Conservation (phyloP, 2,329 filamentous ascomycete species). For the Scedosporium apiospermum region DNA sequence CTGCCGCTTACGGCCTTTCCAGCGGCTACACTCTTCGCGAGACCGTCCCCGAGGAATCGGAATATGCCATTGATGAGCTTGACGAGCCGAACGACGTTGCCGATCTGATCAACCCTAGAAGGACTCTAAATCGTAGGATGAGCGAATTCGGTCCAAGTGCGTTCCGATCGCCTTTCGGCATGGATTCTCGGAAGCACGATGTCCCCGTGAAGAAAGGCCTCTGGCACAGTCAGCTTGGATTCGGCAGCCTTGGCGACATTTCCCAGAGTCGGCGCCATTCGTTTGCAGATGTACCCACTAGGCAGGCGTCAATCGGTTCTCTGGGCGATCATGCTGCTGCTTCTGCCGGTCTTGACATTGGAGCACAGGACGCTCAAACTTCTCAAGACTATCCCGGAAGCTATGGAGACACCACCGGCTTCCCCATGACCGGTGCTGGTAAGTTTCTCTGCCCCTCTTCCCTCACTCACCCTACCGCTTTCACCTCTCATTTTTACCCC, state of each 20-base stretch:
- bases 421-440: not conserved
- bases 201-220: slow-evolving; percentile 57
- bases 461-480: not conserved
- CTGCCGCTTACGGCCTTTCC: slow-evolving; percentile 40
- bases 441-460: not conserved
- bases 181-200: slow-evolving; percentile 54
- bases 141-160: slow-evolving; percentile 42
- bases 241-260: slow-evolving; percentile 49
- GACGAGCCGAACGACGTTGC: slow-evolving; percentile 46
- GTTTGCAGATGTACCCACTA: slow-evolving; percentile 60
- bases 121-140: slow-evolving; percentile 41
- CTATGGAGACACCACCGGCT: not conserved
- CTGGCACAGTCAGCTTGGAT: slow-evolving; percentile 65
- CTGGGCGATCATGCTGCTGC: slow-evolving; percentile 38
- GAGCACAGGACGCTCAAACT: not conserved
- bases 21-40: slow-evolving; percentile 52
- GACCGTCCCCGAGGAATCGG: slow-evolving; percentile 53
- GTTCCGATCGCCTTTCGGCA: slow-evolving; percentile 37
- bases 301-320: slow-evolving; percentile 55
- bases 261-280: slow-evolving; percentile 73
- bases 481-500: not conserved
- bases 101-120: slow-evolving; percentile 23
- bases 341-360: slow-evolving; percentile 30
- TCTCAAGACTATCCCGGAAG: not conserved
- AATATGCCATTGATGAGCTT: slow-evolving; percentile 64